A percentile compares a stretch with the other conserved stretches of the same genome.
phyloP scores from a whole-genome alignment of 2,329 filamentous ascomycete genomes.

The Aspergillus sp. region DNA sequence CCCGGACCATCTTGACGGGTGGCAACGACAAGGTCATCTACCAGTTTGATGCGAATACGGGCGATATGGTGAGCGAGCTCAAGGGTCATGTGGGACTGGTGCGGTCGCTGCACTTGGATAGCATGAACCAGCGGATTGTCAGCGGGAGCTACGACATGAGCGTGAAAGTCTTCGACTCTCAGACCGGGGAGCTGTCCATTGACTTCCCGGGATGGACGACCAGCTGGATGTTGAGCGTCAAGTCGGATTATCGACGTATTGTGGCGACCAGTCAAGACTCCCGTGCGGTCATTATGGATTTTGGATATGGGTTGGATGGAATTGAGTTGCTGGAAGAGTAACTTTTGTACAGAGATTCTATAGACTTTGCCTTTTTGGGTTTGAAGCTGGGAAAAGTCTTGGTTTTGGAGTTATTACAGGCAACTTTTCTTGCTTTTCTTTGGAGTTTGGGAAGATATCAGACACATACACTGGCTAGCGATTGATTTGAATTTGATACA shows the following conservation, averaged over 20 bases:
- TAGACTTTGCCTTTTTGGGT: neutral
- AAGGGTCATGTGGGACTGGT: conserved; percentile 83
- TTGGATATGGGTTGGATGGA: conserved; percentile 63
- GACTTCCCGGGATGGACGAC: conserved; percentile 93
- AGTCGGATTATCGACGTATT: conserved; percentile 91
- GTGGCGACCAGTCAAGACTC: conserved; percentile 94
- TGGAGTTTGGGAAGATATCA: conserved; percentile 2
- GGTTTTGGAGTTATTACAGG: neutral
- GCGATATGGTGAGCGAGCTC: conserved; percentile 77
- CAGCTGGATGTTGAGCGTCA: conserved; percentile 94
- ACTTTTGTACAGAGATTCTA: conserved; percentile 5
- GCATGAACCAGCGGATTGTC: conserved; percentile 77
- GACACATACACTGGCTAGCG: conserved; percentile 12
- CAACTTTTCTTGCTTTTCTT: neutral
- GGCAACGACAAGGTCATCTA: conserved; percentile 96
- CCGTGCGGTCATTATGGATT: conserved; percentile 90
- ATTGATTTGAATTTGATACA: conserved; percentile 12
- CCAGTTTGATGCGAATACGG: conserved; percentile 91
- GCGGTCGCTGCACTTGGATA: conserved; percentile 86
- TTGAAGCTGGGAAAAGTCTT: neutral
- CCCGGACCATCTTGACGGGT: conserved; percentile 87
- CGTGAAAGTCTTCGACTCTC: conserved; percentile 91
- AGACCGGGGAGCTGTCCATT: conserved; percentile 72
- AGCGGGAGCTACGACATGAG: conserved; percentile 94
- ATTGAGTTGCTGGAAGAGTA: conserved; percentile 51